A percentile compares a stretch with the other conserved stretches of the same genome.
These are phyloP conservation scores for Seminavis robusta DNA, from an alignment of 108 stramenopile genomes.

Conservation along the genomic window DNA sequence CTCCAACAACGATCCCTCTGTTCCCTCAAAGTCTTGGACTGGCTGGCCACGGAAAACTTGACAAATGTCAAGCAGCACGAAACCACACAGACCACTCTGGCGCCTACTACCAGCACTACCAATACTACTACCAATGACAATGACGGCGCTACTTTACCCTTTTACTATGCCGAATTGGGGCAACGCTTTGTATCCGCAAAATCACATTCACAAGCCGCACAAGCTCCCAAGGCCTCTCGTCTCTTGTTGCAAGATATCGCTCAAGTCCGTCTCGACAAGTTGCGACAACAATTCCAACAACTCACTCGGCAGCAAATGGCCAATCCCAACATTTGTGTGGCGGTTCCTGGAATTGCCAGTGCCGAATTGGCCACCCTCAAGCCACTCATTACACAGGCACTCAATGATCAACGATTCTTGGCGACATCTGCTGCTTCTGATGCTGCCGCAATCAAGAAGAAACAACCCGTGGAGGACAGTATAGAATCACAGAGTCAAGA, in stretches of 20 bases:
- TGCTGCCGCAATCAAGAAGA: no score
- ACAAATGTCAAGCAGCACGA: conserved; percentile 56
- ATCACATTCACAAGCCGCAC: conserved; percentile 28
- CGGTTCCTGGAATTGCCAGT: conserved; percentile 74
- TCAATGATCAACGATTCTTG: conserved; percentile 16
- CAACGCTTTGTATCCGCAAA: conserved; percentile 47
- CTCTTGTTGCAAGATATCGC: conserved; percentile 67
- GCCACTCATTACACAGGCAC: conserved; percentile 55
- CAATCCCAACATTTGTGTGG: conserved; percentile 26
- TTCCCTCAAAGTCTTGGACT: conserved; percentile 30
- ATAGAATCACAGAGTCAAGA: no score
- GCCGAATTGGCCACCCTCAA: conserved; percentile 66
- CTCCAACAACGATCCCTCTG: conserved; percentile 57
- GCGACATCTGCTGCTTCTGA: background rate
- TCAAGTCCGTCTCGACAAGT: conserved; percentile 66
- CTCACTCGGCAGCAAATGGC: conserved; percentile 40
- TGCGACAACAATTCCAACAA: conserved; percentile 71
- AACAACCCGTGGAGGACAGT: no score
- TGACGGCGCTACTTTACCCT: conserved; percentile 59
- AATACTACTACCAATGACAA: conserved; percentile 25
- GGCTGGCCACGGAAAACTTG: conserved; percentile 52
- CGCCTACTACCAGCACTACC: background rate
- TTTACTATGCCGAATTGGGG: conserved; percentile 71
- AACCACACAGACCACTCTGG: conserved; percentile 7
- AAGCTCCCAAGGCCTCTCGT: conserved; percentile 31